Conservation (phyloP, 176 grass and related monocot species). For the Phragmites australis region DNA sequence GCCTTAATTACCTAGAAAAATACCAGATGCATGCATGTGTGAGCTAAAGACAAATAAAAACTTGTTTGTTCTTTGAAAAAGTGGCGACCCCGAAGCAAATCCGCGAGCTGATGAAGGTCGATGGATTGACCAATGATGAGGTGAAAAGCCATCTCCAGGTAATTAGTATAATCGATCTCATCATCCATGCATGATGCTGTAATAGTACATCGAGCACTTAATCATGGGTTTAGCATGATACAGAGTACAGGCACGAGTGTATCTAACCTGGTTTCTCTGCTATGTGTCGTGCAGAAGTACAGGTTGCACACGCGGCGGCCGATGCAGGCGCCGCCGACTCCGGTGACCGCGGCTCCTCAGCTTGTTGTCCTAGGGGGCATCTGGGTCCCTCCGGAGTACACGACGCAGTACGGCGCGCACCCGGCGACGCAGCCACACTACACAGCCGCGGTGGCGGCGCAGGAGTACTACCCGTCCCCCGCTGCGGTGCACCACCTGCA, state of each 20-base stretch:
- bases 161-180: constrained; percentile 55
- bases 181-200: not conserved
- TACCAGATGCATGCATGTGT: not conserved
- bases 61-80: constrained; percentile 34
- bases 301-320: constrained; percentile 81
- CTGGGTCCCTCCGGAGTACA: constrained; percentile 90
- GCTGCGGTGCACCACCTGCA: constrained; percentile 62
- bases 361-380: constrained; percentile 84
- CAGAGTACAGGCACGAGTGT: not conserved
- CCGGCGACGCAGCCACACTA: constrained; percentile 60
- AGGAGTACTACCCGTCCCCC: constrained; percentile 66
- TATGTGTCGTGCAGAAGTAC: constrained; percentile 65
- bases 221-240: not conserved
- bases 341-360: constrained; percentile 51
- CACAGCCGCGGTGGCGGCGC: constrained; percentile 50
- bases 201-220: not conserved
- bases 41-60: constrained; percentile 23
- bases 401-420: constrained; percentile 74
- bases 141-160: constrained; percentile 99
- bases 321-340: constrained; percentile 41
- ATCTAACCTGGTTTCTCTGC: not conserved
- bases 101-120: constrained; percentile 91
- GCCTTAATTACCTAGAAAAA: not conserved
- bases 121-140: constrained; percentile 96
- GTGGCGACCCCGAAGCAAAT: constrained; percentile 98